Evolutionary conservation across 441 rosid genomes (phyloP), one percentile per base, ranked within the genome.

Genomic region (Mallotus repandus): DNA sequence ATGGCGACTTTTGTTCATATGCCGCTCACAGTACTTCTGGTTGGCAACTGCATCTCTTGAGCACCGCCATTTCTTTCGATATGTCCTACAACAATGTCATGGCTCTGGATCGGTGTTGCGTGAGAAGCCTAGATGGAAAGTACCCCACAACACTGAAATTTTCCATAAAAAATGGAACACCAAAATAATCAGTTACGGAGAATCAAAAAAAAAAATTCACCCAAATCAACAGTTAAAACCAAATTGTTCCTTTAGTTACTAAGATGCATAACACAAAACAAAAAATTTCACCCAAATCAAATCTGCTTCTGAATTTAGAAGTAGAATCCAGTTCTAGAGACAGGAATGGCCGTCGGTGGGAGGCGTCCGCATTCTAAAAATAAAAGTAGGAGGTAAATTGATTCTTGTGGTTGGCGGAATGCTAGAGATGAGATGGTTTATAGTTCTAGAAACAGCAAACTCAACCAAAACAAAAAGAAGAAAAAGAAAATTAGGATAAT

Each of bases 31-130:
- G 73, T 94, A 94, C 72, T 94, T 94, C 74, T 92, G 97, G 64
- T 91, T 92, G 48, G 93, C 86, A 76, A 91, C 96, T 7, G 96
- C 98, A 55, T 94, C 97, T 73, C 86, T 86, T 0, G 94, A 88
- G 87, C 97, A 94, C 75, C 97, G 89, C 98, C 98, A 92, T 85
- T 92, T 94, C 90, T 94, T 94, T 58, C 98, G 97, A 81, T 94
- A 97, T 0, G 97, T 92, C 77, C 98, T 82, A 10, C 98, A 86
- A 72, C 98, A 94, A 83, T 97, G 80, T 61, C 96, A 97, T 4
- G 96, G 98, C 77, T 94, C n/a, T n/a, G n/a, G n/a, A n/a, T 94
- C 99, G 49, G 86, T 79, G 86, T 78, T 87, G 67, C 86, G 78
- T 3, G 97, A 81, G 73, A 83, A 89, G 15, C 98, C 95, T 22